Base-by-base conservation (phyloP, 345 rosid species). In the Cardamine resedifolia region DNA sequence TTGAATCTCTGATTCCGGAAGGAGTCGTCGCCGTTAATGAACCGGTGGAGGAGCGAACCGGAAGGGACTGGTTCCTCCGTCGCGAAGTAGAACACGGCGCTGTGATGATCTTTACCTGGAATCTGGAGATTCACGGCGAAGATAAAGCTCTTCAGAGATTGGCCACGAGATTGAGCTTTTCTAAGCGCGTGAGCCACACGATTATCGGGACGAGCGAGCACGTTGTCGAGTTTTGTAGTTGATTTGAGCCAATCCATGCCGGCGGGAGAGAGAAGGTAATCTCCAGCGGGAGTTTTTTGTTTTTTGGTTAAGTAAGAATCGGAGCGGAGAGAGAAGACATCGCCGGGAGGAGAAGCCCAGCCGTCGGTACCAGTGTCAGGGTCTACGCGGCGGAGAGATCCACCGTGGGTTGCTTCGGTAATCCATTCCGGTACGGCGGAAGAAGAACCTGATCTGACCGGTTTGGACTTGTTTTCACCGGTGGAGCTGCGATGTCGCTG, bases 311-410 rank as follows among this genome's bases (percentile, higher is more conserved):
- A 74, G 75, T 85, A 93, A 43, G 77, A 75, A 21, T 56, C 39
- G 36, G 96, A 83, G 43, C 98, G 96, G 72, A 93, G 86, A 48
- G 79, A 75, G 86, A 93, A 93, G 3, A 88, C 78, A 14, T 88
- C 81, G 12, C 96, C 96, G 5, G 97, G 96, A 8, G 98, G 97
- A 6, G 98, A 87, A 15, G 98, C 92, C 98, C 97, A 93, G 45
- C 98, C 98, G 70, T 93, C 83, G 39, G 67, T 64, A 5, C 98
- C 97, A 7, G 79, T 58, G 30, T 90, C 80, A 31, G 88, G 90
- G 80, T 93, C 90, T 12, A 93, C 96, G 28, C 64, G 92, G 31
- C 77, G 88, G 48, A 93, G 82, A 27, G 98, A 82, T 2, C 98
- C 98, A 20, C 96, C 96, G 74, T 78, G 65, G 79, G 81, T 80